Percentiles rank a stretch among this genome's conserved stretches.
Conservation (phyloP, 257 asterid species). For the Nicotiana knightiana region DNA sequence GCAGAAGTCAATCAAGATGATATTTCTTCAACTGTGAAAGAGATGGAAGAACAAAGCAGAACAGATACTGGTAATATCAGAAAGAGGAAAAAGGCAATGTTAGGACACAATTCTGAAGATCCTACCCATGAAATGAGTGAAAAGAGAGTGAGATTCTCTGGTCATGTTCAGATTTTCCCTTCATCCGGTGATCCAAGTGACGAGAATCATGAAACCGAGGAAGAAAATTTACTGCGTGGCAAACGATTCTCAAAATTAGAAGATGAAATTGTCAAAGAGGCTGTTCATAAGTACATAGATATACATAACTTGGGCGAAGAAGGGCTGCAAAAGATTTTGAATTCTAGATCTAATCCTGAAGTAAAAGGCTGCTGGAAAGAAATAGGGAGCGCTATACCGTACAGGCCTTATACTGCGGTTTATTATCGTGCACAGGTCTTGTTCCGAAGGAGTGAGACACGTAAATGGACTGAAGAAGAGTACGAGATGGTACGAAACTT, state of each 20-base stretch:
- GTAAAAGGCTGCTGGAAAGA: conserved; percentile 4
- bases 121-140: not conserved
- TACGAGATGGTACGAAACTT: not conserved
- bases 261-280: conserved; percentile 8
- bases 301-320: conserved; percentile 1
- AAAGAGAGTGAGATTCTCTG: conserved; percentile 3
- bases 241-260: conserved; percentile 1
- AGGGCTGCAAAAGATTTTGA: conserved; percentile 5
- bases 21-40: not conserved
- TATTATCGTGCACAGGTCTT: conserved; percentile 5
- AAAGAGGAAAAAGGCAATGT: not conserved
- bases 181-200: not conserved
- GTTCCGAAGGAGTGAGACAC: conserved; percentile 4
- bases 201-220: not conserved
- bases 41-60: not conserved
- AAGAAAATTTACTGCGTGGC: not conserved
- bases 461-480: conserved; percentile 12
- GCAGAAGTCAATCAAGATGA: not conserved
- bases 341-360: conserved; percentile 7
- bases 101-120: conserved; percentile 3
- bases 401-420: not conserved
- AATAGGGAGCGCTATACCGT: conserved; percentile 1
- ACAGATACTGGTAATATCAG: not conserved
- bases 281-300: conserved; percentile 9
- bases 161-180: conserved; percentile 4